Base-by-base conservation (phyloP, 768 basidiomycete genomes). In the Chiua virens region DNA sequence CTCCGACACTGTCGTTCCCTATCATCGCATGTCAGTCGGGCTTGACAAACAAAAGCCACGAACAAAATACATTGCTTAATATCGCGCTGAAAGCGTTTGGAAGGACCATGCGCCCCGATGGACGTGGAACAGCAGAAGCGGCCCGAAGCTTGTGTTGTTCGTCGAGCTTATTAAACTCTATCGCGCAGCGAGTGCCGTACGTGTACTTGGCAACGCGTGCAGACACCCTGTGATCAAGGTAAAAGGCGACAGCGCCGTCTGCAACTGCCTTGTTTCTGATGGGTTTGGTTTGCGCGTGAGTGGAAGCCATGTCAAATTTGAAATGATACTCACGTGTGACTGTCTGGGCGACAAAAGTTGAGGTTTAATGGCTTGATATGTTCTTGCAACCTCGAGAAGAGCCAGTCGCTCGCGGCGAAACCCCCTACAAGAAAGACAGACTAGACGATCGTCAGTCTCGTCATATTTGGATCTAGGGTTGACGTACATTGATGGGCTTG, bases 311-410 rank as follows among this genome's bases (percentile, higher is more conserved):
- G 8, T 25, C 32, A 2, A n/a, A 23, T 14, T 32, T 8, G 18
- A 37, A 34, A 64, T 68, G 25, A 17, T 50, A 23, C 64, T 53
- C 13, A 80, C 82, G 80, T 72, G 59, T 79, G 76, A 28, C 72
- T 73, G 47, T 82, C 79, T 6, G 80, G 81, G 4, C 80, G 73
- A 49, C 73, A 71, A 35, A 83, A 69, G 20, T 70, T 64, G 30
- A 81, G 46, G 3, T 71, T 67, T 13, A 70, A 47, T 0, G 67
- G 64, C 20, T 53, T 61, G n/a, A 82, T 58, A 2, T 67, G 56
- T 1, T 39, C 48, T 36, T 68, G 59, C 17, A 77, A 49, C 23
- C 38, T 66, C 14, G 57, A 52, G 32, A 72, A 77, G 9, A 78
- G 66, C 71, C 73, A 78, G 42, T 75, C 71, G 38, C 67, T 78